Conservation (phyloP, 495 filamentous ascomycete species). For the Penicillium odoratum region DNA sequence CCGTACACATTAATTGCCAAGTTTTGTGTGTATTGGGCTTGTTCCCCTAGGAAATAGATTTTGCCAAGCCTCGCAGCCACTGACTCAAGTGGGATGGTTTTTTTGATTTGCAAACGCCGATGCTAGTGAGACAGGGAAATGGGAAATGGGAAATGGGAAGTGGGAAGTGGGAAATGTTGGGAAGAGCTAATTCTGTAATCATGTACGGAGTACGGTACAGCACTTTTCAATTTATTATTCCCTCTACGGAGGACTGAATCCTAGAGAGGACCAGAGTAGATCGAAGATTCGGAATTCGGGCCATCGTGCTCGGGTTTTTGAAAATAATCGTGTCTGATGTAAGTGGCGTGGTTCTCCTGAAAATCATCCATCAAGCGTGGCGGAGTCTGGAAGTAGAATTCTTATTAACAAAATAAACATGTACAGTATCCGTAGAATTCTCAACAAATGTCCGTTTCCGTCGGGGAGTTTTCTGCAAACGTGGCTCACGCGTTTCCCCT, state of each 20-base stretch:
- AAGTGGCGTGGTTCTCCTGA: slow-evolving; percentile 2
- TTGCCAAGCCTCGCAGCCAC: slow-evolving; percentile 8
- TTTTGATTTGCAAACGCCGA: slow-evolving; percentile 3
- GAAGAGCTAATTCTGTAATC: background rate
- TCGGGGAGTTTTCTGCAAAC: slow-evolving; percentile 14
- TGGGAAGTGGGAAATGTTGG: background rate
- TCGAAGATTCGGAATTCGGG: no score
- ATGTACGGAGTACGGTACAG: background rate
- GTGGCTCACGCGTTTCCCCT: slow-evolving; percentile 17
- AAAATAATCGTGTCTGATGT: background rate
- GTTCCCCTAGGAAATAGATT: background rate
- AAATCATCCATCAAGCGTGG: slow-evolving; percentile 1
- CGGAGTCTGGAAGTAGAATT: background rate
- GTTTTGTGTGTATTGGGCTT: background rate
- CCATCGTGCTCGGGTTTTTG: no score
- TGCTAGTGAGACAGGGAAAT: slow-evolving; percentile 3
- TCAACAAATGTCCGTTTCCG: slow-evolving; percentile 16
- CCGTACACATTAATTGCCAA: no score
- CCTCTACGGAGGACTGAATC: no score
- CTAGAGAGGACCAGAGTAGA: no score
- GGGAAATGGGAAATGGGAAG: background rate
- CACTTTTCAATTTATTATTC: no score
- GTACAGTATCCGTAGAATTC: background rate
- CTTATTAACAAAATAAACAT: background rate
- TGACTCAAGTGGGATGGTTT: slow-evolving; percentile 12